phyloP scores from a whole-genome alignment of 176 grass and related monocot species.

The Triticum dicoccoides region DNA sequence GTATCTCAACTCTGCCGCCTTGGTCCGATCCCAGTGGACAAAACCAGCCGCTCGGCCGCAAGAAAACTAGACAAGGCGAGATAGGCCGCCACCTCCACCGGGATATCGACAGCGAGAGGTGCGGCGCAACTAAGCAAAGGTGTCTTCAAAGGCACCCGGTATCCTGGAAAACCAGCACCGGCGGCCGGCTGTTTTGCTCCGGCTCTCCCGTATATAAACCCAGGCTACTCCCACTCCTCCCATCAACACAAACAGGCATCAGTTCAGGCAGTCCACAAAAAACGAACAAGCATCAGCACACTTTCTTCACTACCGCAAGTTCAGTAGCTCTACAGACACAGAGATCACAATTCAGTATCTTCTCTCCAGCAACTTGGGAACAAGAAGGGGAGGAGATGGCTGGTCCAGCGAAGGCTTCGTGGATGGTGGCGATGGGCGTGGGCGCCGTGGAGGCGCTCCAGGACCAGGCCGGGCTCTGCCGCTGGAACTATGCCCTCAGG shows the following conservation, averaged over 20 bases:
- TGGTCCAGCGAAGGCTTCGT: not conserved
- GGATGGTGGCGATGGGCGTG: conserved; percentile 37
- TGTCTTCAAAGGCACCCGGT: not conserved
- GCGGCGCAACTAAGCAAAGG: not conserved
- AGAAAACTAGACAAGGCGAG: not conserved
- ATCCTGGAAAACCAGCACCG: not conserved
- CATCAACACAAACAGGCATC: not conserved
- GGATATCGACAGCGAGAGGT: not conserved
- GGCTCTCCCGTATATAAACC: not conserved
- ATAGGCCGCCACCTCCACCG: too few relatives aligned
- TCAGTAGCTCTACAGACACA: too few relatives aligned
- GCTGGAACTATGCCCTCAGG: conserved; percentile 45
- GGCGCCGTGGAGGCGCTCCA: conserved; percentile 51
- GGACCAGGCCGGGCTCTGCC: conserved; percentile 43
- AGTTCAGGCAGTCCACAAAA: not conserved
- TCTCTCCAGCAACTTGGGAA: not conserved
- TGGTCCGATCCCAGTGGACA: not conserved
- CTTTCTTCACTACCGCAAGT: not conserved
- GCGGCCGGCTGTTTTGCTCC: not conserved
- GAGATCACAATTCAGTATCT: not conserved
- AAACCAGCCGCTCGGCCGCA: not conserved
- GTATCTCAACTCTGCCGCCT: not conserved
- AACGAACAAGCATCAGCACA: too few relatives aligned
- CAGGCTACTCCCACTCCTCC: not conserved
- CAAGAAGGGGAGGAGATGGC: not conserved